phyloP scores from a whole-genome alignment of 2,329 filamentous ascomycete genomes.

The Pyrenophora seminiperda region DNA sequence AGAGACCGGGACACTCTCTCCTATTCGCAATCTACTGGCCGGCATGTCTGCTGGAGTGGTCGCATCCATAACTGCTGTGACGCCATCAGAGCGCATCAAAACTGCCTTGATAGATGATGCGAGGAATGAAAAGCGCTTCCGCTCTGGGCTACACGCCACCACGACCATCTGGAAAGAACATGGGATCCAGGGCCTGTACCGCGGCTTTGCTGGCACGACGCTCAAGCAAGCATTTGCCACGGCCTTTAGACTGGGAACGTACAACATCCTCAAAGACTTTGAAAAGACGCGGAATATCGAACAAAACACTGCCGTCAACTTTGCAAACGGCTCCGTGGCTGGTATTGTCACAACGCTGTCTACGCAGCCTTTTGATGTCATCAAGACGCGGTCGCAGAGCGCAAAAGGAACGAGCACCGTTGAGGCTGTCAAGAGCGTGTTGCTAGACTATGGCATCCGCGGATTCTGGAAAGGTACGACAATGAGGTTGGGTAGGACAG shows the following conservation, averaged over 20 bases:
- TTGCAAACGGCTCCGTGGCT: slow-evolving; percentile 65
- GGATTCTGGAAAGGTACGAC: slow-evolving; percentile 71
- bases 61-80: slow-evolving; percentile 68
- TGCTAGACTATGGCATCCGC: slow-evolving; percentile 62
- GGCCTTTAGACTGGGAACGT: slow-evolving; percentile 66
- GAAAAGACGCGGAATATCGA: slow-evolving; percentile 55
- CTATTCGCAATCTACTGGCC: slow-evolving; percentile 63
- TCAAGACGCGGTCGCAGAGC: slow-evolving; percentile 68
- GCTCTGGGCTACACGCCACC: slow-evolving; percentile 58
- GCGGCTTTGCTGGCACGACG: slow-evolving; percentile 64
- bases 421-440: slow-evolving; percentile 61
- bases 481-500: slow-evolving; percentile 67
- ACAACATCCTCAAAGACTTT: slow-evolving; percentile 68
- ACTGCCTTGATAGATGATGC: slow-evolving; percentile 70
- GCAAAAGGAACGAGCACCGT: slow-evolving; percentile 62
- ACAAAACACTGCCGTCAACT: slow-evolving; percentile 61
- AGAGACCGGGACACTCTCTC: slow-evolving; percentile 62
- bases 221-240: slow-evolving; percentile 67
- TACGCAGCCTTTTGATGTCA: slow-evolving; percentile 66
- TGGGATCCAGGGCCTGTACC: slow-evolving; percentile 62
- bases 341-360: slow-evolving; percentile 65
- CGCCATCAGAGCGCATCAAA: slow-evolving; percentile 71
- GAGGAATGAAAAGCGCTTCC: slow-evolving; percentile 56
- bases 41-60: slow-evolving; percentile 68
- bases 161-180: slow-evolving; percentile 57